Evolutionary conservation across 441 rosid genomes (phyloP).

Genomic region (Arabidopsis hybrid): DNA sequence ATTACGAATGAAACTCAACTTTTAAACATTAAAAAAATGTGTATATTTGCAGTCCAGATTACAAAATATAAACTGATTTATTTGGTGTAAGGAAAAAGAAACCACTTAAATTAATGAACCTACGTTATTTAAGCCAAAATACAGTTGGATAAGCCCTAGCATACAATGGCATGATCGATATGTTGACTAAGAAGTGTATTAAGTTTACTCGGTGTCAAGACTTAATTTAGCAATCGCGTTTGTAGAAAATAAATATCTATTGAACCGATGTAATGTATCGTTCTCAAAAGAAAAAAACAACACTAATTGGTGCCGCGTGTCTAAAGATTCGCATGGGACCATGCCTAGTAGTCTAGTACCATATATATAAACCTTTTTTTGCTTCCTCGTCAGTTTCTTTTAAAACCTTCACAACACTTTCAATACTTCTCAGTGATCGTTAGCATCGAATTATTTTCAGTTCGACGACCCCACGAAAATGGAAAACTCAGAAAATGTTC

Average conservation of each 20-base stretch:
- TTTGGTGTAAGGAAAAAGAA: too few species aligned
- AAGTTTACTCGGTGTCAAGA: too few species aligned
- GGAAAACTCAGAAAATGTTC: constrained; percentile 2
- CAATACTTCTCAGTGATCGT: background rate
- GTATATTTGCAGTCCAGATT: too few species aligned
- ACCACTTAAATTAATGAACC: too few species aligned
- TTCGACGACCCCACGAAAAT: background rate
- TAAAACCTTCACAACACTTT: background rate
- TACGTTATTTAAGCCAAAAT: too few species aligned
- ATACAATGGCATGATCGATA: too few species aligned
- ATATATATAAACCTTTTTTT: background rate
- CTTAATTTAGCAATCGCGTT: background rate
- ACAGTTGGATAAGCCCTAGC: too few species aligned
- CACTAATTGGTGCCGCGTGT: background rate
- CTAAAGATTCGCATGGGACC: background rate
- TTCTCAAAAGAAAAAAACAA: background rate
- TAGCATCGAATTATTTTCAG: background rate
- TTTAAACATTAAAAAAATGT: too few species aligned
- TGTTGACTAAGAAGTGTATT: too few species aligned
- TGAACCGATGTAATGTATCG: too few species aligned
- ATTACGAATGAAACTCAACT: too few species aligned
- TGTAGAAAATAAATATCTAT: background rate
- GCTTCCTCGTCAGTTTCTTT: background rate
- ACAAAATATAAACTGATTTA: too few species aligned
- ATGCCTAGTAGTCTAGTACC: background rate